These are phyloP conservation scores for Candida michaelii DNA, from an alignment of 805 yeast genomes.

Conservation along the genomic window DNA sequence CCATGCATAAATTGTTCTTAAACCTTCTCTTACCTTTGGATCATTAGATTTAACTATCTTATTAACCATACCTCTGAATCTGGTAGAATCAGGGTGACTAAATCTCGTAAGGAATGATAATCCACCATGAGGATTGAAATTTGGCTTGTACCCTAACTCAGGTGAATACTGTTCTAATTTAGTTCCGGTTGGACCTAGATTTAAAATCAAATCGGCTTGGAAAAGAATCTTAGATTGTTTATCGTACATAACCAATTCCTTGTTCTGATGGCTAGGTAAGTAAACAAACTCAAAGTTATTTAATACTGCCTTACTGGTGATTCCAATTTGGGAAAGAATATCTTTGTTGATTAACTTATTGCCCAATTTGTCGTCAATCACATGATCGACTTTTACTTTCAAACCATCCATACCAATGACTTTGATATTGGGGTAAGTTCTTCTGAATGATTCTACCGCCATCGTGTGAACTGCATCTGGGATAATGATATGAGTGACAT, in stretches of 20 bases:
- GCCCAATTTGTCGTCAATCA: conserved; percentile 33
- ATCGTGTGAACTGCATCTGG: conserved; percentile 68
- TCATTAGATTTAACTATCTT: conserved; percentile 7
- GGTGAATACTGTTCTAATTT: conserved; percentile 44
- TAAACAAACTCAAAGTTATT: conserved; percentile 54
- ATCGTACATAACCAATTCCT: conserved; percentile 56
- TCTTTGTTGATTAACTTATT: conserved; percentile 28
- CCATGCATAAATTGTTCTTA: conserved; percentile 35
- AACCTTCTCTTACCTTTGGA: conserved; percentile 17
- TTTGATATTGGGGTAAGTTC: conserved; percentile 48
- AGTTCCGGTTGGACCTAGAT: conserved; percentile 48
- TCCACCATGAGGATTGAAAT: conserved; percentile 46
- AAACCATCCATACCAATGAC: conserved; percentile 53
- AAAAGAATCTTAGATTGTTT: conserved; percentile 47
- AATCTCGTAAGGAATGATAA: conserved; percentile 38
- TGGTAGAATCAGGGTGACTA: conserved; percentile 35
- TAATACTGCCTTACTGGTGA: conserved; percentile 37
- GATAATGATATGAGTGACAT: conserved; percentile 51
- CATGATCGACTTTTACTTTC: conserved; percentile 37
- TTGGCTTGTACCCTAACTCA: conserved; percentile 44
- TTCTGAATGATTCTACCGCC: conserved; percentile 56
- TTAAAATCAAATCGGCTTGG: conserved; percentile 63
- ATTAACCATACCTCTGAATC: conserved; percentile 11
- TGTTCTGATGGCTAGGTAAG: conserved; percentile 56
- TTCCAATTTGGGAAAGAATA: conserved; percentile 29